Evolutionary conservation across 257 asterid species (phyloP).

Genomic region (Avicennia marina): DNA sequence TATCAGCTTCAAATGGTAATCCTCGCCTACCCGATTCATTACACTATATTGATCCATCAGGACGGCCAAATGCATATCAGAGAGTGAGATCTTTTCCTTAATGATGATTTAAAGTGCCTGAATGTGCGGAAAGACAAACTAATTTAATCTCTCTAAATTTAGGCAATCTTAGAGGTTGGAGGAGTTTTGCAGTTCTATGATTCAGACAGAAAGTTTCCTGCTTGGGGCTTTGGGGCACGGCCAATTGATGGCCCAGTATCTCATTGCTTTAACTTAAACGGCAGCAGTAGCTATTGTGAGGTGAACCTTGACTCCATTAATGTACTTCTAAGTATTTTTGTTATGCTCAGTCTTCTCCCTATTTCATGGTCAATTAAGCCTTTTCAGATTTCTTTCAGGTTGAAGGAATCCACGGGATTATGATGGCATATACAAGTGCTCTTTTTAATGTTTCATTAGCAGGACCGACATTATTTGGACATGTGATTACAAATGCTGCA

Average conservation of each 20-base stretch:
- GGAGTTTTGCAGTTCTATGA: conserved; percentile 90
- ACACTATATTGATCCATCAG: conserved; percentile 92
- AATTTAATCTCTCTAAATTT: conserved; percentile 24
- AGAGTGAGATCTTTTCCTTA: conserved; percentile 55
- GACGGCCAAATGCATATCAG: conserved; percentile 90
- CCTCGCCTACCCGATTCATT: conserved; percentile 95
- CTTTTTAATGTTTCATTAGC: conserved; percentile 89
- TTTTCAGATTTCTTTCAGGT: conserved; percentile 45
- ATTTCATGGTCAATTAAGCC: conserved; percentile 16
- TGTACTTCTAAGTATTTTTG: conserved; percentile 5
- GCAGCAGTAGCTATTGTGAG: conserved; percentile 86
- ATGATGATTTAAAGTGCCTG: conserved; percentile 12
- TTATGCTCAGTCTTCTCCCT: conserved; percentile 4
- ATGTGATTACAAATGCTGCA: conserved; percentile 75
- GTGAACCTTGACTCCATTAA: conserved; percentile 29
- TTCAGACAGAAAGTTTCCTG: conserved; percentile 80
- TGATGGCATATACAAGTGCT: conserved; percentile 82
- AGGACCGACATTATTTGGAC: conserved; percentile 97
- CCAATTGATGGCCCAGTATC: conserved; percentile 99
- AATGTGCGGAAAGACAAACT: conserved; percentile 16
- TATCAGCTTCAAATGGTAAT: conserved; percentile 96
- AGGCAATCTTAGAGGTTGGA: conserved; percentile 91
- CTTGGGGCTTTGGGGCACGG: conserved; percentile 99
- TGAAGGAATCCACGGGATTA: conserved; percentile 86
- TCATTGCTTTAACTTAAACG: conserved; percentile 94